Evolutionary conservation across 1,139 yeast species (phyloP), one percentile per base, ranked within the genome.

Genomic region (Arxiozyma bovina): DNA sequence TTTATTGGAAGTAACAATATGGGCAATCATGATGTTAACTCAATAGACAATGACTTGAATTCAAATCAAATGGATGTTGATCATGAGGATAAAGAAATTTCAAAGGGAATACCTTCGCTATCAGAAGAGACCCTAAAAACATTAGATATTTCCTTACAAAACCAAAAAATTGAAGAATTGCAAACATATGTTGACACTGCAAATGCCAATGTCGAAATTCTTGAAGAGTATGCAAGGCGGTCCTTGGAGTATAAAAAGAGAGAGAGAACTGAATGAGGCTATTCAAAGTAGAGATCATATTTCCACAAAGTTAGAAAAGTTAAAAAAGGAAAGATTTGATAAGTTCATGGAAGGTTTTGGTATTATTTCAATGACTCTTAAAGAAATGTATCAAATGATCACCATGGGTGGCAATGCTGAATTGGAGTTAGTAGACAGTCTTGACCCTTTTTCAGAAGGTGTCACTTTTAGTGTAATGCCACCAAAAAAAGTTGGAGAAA

Each of bases 321-420:
- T 90, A 61, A 85, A 86, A 66, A 79, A 84, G 54, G 82, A 79
- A 58, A 77, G 99, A 54, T 75, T 87, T 53, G 90, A 85, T 59
- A 97, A 94, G 69, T 94, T 94, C 65, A 89, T 90, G 96, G 82
- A 81, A 59, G 99, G 99, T 0, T 93, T 94, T 73, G 82, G 84
- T 61, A 77, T 82, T 38, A 94, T 94, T 42, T 90, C 98, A 1
- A 77, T 84, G 70, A 87, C 96, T 8, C 78, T 94, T 59, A 93
- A 93, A 69, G 97, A 89, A 65, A 91, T 94, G 98, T 94, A 94
- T 66, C 96, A 91, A 66, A 88, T 93, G 95, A 93, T 94, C 57
- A 94, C 99, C 0, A 90, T 93, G 95, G 99, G 99, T 18, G 99
- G 99, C 45, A 94, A 91, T 74, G 99, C 99, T 0, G 99, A 94